Conservation (phyloP, 371 early-diverging fungal genomes). For the Rhizopus arrhizus region DNA sequence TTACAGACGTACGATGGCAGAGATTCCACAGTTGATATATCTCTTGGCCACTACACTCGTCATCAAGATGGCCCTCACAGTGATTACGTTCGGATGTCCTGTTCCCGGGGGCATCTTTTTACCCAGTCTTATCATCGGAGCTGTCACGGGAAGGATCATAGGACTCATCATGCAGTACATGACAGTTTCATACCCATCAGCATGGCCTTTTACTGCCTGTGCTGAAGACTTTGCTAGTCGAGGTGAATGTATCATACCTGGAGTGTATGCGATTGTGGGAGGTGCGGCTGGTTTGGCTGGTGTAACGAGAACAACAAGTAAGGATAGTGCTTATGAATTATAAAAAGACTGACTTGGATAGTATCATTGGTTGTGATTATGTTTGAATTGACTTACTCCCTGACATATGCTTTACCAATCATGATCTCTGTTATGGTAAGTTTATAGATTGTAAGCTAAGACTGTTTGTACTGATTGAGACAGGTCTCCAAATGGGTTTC, state of each 20-base stretch:
- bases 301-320: slow-evolving; percentile 87
- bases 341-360: slow-evolving; percentile 6
- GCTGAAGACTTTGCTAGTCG: slow-evolving; percentile 43
- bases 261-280: slow-evolving; percentile 94
- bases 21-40: slow-evolving; percentile 44
- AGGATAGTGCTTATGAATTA: neutral
- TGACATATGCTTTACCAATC: slow-evolving; percentile 62
- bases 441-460: no score
- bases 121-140: slow-evolving; percentile 91
- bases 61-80: slow-evolving; percentile 68
- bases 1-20: slow-evolving; percentile 34
- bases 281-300: slow-evolving; percentile 92
- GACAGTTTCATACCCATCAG: slow-evolving; percentile 56
- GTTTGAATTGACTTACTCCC: slow-evolving; percentile 92
- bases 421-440: slow-evolving; percentile 27
- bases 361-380: slow-evolving; percentile 92
- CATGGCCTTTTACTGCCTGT: slow-evolving; percentile 69
- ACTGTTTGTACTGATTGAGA: neutral
- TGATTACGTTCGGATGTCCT: slow-evolving; percentile 80
- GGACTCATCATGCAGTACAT: slow-evolving; percentile 80
- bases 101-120: slow-evolving; percentile 93
- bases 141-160: slow-evolving; percentile 86
- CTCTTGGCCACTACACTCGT: slow-evolving; percentile 65
- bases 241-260: slow-evolving; percentile 83
- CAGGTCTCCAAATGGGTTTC: slow-evolving; percentile 80